Conservation (phyloP, 225 moss, liverwort and hornwort genomes). For the Asterella californica region DNA sequence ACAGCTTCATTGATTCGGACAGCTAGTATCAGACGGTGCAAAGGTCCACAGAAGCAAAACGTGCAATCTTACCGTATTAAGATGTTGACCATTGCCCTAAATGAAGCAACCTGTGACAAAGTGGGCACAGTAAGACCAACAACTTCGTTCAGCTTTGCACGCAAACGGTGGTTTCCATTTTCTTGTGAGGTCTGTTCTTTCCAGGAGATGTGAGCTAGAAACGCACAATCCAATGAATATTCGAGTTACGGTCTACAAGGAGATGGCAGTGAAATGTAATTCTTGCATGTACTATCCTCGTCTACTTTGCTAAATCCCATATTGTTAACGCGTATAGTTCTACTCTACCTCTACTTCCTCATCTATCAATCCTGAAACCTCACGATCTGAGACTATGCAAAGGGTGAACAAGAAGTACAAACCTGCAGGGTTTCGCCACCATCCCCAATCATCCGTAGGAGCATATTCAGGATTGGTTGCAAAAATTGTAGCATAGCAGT, state of each 20-base stretch:
- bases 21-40: not conserved
- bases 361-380: not conserved
- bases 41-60: not conserved
- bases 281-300: not conserved
- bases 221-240: not conserved
- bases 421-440: conserved; percentile 96
- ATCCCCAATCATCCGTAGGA: conserved; percentile 92
- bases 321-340: not conserved
- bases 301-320: not conserved
- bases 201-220: not conserved
- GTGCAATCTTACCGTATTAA: conserved; percentile 58
- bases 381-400: not conserved
- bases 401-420: not conserved
- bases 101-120: conserved; percentile 79
- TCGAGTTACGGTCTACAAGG: not conserved
- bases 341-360: not conserved
- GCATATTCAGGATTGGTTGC: conserved; percentile 92
- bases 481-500: conserved; percentile 85
- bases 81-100: conserved; percentile 97
- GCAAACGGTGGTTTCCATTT: not conserved
- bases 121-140: not conserved
- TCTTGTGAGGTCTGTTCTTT: not conserved
- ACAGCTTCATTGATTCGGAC: not conserved
- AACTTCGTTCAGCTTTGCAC: conserved; percentile 2
- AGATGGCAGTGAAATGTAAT: not conserved